Base-by-base conservation (phyloP, 768 basidiomycete genomes). In the Tephrocybe sp. region DNA sequence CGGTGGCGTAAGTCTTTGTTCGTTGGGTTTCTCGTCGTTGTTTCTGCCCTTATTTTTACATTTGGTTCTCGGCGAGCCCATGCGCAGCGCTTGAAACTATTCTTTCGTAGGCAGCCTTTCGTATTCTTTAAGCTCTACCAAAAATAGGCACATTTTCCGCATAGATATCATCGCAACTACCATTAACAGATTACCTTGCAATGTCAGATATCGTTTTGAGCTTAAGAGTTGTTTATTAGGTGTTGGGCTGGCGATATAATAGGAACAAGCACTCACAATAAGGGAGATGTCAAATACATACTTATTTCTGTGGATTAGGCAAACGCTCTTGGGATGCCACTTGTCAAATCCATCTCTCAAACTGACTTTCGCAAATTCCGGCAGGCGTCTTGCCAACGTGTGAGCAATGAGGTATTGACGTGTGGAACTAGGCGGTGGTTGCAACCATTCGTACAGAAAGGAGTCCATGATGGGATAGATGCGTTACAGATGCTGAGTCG, bases 1-100 rank as follows among this genome's bases (percentile, higher is more conserved):
- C 78, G 80, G 26, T 89, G 88, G 87, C 69, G 72, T 39, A 67
- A 64, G 33, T 67, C 73, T 41, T 65, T 83, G 50, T 62, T 71
- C 36, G 36, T 69, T 36, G 59, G 67, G 18, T 41, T 76, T 41
- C 63, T 67, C 42, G 38, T 76, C 38, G 46, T 70, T 21, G 51
- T 70, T 18, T 59, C 67, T 39, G 39, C 66, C 14, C 51, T 71
- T 40, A 42, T 64, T 24, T 45, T 69, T 40, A 68, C 63, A 51
- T 28, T 69, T 41, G 60, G 60, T 58, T 53, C 48, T 43, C 59
- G 59, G 50, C 60, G 58, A 55, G 54, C 57, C 40, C 34, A 57
- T 41, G 44, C 38, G 58, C 45, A 41, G 55, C 50, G 18, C 36
- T 33, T 36, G 34, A 47, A 46, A 45, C 34, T 52, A 24, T 44